Conservation (phyloP, 78 protist genomes). For the Bigelowiella natans region DNA sequence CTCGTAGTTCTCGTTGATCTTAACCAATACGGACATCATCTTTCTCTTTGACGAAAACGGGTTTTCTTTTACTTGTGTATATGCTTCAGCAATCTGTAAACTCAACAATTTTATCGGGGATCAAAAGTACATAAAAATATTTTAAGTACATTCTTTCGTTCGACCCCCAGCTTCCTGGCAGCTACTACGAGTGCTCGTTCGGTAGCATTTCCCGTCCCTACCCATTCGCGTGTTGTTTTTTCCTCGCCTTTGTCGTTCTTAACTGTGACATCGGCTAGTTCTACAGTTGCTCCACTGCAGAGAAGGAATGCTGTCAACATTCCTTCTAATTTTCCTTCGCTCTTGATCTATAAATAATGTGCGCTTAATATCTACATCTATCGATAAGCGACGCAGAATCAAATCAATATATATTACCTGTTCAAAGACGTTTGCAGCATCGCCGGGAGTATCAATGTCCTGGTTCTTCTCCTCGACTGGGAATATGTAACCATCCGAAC, state of each 20-base stretch:
- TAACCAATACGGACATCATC: neutral
- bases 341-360: too few relatives aligned
- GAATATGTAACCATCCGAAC: neutral
- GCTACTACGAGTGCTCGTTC: constrained; percentile 1
- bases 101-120: too few relatives aligned
- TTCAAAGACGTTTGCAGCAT: neutral
- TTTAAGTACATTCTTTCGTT: too few relatives aligned
- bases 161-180: neutral
- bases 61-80: neutral
- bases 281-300: neutral
- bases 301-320: too few relatives aligned
- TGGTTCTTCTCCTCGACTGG: neutral
- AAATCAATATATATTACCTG: too few relatives aligned
- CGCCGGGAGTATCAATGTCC: neutral
- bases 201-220: neutral
- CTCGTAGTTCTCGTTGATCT: neutral
- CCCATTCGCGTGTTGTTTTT: neutral
- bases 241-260: neutral
- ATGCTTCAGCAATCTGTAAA: too few relatives aligned
- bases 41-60: neutral
- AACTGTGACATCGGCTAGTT: too few relatives aligned
- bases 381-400: too few relatives aligned
- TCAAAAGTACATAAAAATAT: too few relatives aligned
- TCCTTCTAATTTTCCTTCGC: too few relatives aligned
- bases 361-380: too few relatives aligned